Percentiles rank a stretch among this genome's conserved stretches.
These are phyloP conservation scores for Oenanthe javanica DNA, from an alignment of 140 eudicot genomes.

Conservation along the genomic window DNA sequence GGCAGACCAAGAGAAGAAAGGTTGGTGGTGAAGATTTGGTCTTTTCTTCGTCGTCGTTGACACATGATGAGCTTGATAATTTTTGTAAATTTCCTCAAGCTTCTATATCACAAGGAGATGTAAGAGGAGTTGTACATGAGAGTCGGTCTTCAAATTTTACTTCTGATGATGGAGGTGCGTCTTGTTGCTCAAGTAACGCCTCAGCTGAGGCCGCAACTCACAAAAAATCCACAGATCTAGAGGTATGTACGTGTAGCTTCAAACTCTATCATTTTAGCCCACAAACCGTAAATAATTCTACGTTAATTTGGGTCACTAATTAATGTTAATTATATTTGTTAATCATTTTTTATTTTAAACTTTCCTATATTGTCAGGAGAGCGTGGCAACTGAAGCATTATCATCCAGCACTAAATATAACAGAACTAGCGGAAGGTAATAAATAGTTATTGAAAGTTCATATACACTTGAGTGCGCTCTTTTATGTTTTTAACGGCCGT, in stretches of 20 bases:
- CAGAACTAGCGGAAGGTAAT: not conserved
- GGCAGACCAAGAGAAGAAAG: constrained; percentile 42
- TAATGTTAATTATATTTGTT: constrained; percentile 7
- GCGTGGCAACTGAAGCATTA: not conserved
- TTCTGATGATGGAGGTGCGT: constrained; percentile 21
- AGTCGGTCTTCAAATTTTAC: constrained; percentile 12
- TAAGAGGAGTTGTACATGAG: constrained; percentile 7
- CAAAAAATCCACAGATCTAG: constrained; percentile 36
- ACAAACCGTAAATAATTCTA: not conserved
- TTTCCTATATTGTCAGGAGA: not conserved
- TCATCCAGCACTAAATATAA: not conserved
- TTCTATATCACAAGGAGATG: constrained; percentile 9
- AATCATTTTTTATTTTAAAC: not conserved
- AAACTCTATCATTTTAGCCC: not conserved
- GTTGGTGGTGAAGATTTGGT: constrained; percentile 31
- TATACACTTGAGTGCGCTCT: not conserved
- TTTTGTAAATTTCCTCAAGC: constrained; percentile 15
- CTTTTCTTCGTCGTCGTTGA: constrained; percentile 22
- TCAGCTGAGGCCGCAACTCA: constrained; percentile 22
- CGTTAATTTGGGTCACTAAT: not conserved
- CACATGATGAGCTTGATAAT: constrained; percentile 20
- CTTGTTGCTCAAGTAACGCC: constrained; percentile 48
- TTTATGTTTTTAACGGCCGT: not conserved
- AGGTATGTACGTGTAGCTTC: constrained; percentile 15
- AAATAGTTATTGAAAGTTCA: not conserved